A percentile compares a stretch with the other conserved stretches of the same genome.
Evolutionary conservation across 768 basidiomycete genomes (phyloP).

Genomic region (Rhodotorula babjevae): DNA sequence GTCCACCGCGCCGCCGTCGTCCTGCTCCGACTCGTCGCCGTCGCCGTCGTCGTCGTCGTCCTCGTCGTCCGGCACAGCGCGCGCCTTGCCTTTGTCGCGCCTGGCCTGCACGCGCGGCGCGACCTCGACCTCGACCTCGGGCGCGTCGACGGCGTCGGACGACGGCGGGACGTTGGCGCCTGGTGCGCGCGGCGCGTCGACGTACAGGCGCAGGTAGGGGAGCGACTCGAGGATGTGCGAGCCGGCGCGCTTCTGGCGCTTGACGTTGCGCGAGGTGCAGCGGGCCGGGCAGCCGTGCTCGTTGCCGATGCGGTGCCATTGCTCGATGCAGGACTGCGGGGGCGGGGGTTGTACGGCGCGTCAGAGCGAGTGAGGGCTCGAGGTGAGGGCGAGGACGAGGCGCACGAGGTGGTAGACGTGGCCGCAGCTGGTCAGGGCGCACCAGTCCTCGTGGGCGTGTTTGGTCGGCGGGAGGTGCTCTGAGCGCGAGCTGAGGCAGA

Average conservation of each 20-base stretch:
- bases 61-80: background rate
- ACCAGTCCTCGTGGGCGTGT: background rate
- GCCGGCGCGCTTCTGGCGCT: background rate
- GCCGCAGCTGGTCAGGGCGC: slow-evolving; percentile 3
- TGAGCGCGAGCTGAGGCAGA: background rate
- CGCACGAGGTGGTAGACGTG: slow-evolving; percentile 10
- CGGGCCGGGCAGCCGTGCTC: background rate
- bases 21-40: background rate
- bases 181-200: too few species aligned
- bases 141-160: background rate
- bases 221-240: background rate
- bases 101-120: too few species aligned
- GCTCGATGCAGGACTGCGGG: background rate
- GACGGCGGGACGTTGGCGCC: background rate
- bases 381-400: background rate
- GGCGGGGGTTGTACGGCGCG: too few species aligned
- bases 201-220: background rate
- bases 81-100: background rate
- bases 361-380: background rate
- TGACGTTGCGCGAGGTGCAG: background rate
- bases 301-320: background rate
- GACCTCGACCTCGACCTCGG: too few species aligned
- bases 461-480: background rate
- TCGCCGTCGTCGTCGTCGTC: background rate
- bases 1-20: background rate